Base-by-base conservation (phyloP, 805 yeast species). In the Dipodascopsis uninucleata region DNA sequence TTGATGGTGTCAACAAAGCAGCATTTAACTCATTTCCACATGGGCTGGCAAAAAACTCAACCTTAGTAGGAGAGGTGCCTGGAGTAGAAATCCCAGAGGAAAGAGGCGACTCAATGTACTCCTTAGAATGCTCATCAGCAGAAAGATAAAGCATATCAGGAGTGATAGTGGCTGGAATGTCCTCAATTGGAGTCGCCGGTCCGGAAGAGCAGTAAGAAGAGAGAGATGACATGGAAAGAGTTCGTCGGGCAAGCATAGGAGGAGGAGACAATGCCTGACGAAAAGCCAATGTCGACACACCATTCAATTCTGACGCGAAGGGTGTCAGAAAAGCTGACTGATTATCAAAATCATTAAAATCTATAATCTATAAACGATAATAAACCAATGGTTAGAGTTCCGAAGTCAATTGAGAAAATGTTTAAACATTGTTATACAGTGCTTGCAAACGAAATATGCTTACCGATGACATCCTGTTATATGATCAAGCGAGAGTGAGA, bases 121-220 rank as follows among this genome's bases (percentile, higher is more conserved):
- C 41, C 8, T 18, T 36, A 43, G 26, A n/a, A 33, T 18, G 9
- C 24, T 23, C 20, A 37, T 16, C 26, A 14, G 33, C 10, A 17
- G 38, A 35, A 7, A 50, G 40, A 29, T 39, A 50, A 17, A 50
- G 52, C 45, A 47, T 35, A 35, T 21, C 40, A 6, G 55, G 55
- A 5, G 52, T 46, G 49, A 50, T 50, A 31, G 55, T 42, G 22
- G 49, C 31, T 10, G 48, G 52, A 8, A 43, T 17, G 8, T 43
- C 52, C 23, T 50, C 55, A 22, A 40, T 35, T 7, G 55, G 48
- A 12, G 52, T 45, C 18, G 41, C 36, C 17, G 55, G 55, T 9
- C 42, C 45, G 8, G 55, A 39, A 12, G 45, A 29, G 23, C 31
- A 42, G 37, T 25, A 48, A 5, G 54, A 49, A 12, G 53, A 32